Percentiles rank a stretch among this genome's conserved stretches.
Evolutionary conservation across 805 yeast species (phyloP).

Genomic region (Candida xiaguanensis): DNA sequence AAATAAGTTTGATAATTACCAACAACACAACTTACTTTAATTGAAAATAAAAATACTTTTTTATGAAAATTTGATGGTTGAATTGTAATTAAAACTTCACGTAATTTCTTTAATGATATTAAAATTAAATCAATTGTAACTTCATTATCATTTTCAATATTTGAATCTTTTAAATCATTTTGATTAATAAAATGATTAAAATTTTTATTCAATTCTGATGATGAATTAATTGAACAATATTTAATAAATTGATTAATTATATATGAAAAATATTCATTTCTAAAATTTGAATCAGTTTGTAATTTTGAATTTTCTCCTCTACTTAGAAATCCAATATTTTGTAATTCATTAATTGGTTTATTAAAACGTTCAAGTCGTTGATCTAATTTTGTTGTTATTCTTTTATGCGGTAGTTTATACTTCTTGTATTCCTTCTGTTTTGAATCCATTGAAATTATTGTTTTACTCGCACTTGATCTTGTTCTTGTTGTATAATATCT

Average conservation of each 20-base stretch:
- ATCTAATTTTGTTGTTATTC: background rate
- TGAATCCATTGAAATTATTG: background rate
- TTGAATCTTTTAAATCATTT: slow-evolving; percentile 7
- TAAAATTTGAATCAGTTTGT: slow-evolving; percentile 39
- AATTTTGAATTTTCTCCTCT: slow-evolving; percentile 55
- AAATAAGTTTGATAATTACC: slow-evolving; percentile 53
- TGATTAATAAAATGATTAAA: slow-evolving; percentile 10
- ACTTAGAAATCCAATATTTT: slow-evolving; percentile 52
- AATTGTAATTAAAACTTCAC: slow-evolving; percentile 51
- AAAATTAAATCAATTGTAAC: slow-evolving; percentile 20
- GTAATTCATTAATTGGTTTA: slow-evolving; percentile 5
- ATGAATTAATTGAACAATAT: slow-evolving; percentile 24
- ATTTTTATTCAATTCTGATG: slow-evolving; percentile 11
- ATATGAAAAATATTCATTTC: slow-evolving; percentile 36
- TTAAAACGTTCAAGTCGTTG: slow-evolving; percentile 8
- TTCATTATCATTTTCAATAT: background rate
- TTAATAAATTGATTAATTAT: slow-evolving; percentile 28
- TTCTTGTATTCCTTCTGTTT: background rate
- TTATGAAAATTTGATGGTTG: slow-evolving; percentile 33
- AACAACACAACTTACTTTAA: slow-evolving; percentile 39
- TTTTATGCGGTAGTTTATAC: slow-evolving; percentile 6
- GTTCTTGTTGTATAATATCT: background rate
- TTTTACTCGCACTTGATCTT: no score
- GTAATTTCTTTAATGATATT: slow-evolving; percentile 41
- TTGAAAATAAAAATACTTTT: slow-evolving; percentile 47